Evolutionary conservation across 768 basidiomycete genomes (phyloP).

Genomic region (Suillus bovinus): DNA sequence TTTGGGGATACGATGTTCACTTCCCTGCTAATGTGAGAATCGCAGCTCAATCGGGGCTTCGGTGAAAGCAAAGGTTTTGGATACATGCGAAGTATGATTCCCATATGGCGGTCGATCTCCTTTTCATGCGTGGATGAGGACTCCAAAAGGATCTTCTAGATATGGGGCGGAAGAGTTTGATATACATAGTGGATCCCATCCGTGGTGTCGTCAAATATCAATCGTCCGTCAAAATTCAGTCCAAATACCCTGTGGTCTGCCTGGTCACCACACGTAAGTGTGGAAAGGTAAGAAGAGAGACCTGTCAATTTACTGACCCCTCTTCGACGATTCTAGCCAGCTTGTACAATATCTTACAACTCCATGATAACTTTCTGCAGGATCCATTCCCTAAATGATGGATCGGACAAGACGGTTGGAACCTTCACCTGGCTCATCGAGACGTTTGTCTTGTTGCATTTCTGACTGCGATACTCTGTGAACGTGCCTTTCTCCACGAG

Average conservation of each 20-base stretch:
- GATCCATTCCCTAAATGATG: conserved; percentile 10
- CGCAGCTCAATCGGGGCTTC: too few species aligned
- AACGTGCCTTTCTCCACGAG: conserved; percentile 12
- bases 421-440: conserved; percentile 12
- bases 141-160: too few species aligned
- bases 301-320: too few species aligned
- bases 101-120: background rate
- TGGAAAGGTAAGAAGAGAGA: too few species aligned
- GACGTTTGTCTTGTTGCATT: background rate
- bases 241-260: background rate
- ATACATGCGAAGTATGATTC: background rate
- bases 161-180: too few species aligned
- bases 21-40: too few species aligned
- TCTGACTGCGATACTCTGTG: conserved; percentile 11
- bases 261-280: too few species aligned
- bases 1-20: too few species aligned
- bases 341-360: background rate
- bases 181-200: background rate
- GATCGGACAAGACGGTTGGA: conserved; percentile 9
- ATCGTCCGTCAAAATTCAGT: background rate
- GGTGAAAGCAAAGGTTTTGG: background rate
- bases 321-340: background rate
- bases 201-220: background rate
- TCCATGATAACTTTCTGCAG: conserved; percentile 9
- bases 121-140: too few species aligned